phyloP scores from a whole-genome alignment of 148 eudicot species.

The Euryodendron excelsum region DNA sequence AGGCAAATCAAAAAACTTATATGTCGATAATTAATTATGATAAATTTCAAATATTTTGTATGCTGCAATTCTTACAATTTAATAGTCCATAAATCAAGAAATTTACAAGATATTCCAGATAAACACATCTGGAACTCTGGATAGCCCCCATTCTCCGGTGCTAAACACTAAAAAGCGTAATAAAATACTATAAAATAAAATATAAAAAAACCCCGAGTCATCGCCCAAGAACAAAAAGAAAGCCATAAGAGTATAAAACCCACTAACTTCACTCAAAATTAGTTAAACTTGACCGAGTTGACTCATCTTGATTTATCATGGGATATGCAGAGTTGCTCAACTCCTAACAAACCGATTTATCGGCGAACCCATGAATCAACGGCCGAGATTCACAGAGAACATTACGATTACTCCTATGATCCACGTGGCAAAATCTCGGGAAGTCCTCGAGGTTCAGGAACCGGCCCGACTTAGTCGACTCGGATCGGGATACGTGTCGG shows the following conservation, averaged over 20 bases:
- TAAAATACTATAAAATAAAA: no score
- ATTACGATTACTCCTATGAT: background rate
- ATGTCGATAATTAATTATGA: background rate
- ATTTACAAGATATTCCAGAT: background rate
- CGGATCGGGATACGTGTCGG: constrained; percentile 21
- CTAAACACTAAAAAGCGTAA: background rate
- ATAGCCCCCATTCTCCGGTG: constrained; percentile 18
- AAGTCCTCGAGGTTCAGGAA: constrained; percentile 20
- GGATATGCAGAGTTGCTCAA: background rate
- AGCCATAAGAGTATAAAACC: background rate
- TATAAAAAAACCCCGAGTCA: background rate
- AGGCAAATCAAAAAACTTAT: background rate
- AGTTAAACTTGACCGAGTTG: constrained; percentile 10
- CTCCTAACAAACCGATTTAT: constrained; percentile 14
- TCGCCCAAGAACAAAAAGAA: background rate
- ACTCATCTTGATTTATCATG: background rate
- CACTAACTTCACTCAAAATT: background rate
- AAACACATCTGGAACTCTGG: constrained; percentile 13
- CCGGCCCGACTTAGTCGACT: constrained; percentile 6
- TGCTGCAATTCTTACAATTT: background rate
- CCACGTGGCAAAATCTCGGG: constrained; percentile 26
- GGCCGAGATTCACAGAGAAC: constrained; percentile 25
- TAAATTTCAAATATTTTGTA: background rate
- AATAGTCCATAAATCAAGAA: background rate
- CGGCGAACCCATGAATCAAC: constrained; percentile 23